phyloP scores from a whole-genome alignment of 305 asterid species.

The Fraxinus xanthoxyloides region DNA sequence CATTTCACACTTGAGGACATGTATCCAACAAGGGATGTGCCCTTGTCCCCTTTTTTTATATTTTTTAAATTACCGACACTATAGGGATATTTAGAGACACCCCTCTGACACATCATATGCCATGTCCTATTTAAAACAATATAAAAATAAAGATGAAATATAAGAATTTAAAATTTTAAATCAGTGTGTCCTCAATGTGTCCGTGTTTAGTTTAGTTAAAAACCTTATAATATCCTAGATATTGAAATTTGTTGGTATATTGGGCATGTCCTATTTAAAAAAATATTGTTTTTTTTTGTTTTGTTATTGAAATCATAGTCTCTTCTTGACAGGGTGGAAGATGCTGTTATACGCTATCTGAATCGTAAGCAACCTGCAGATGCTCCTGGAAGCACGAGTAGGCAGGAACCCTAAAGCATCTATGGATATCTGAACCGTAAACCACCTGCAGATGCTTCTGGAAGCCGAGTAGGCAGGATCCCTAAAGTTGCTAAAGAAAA shows the following conservation, averaged over 20 bases:
- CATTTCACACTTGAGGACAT: background rate
- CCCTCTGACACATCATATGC: background rate
- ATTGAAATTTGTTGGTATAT: background rate
- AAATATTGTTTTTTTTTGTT: too few species aligned
- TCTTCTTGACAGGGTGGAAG: constrained; percentile 74
- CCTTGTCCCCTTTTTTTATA: background rate
- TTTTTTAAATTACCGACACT: background rate
- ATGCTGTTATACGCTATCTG: constrained; percentile 92
- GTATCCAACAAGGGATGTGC: background rate
- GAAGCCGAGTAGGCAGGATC: constrained; percentile 36
- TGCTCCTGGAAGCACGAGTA: constrained; percentile 59
- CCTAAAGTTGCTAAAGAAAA: background rate
- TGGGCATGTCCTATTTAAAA: too few species aligned
- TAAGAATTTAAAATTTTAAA: too few species aligned
- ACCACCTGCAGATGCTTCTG: constrained; percentile 62
- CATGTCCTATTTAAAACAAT: background rate
- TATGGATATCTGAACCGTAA: constrained; percentile 63
- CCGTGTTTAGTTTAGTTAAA: background rate
- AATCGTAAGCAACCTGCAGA: constrained; percentile 74
- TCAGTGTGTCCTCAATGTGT: background rate
- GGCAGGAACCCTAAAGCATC: background rate
- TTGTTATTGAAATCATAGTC: constrained; percentile 23
- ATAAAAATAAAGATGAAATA: too few species aligned
- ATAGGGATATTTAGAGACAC: background rate
- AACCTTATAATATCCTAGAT: background rate